Conservation (phyloP, 192 early-diverging fungal genomes). For the Podila horticola region DNA sequence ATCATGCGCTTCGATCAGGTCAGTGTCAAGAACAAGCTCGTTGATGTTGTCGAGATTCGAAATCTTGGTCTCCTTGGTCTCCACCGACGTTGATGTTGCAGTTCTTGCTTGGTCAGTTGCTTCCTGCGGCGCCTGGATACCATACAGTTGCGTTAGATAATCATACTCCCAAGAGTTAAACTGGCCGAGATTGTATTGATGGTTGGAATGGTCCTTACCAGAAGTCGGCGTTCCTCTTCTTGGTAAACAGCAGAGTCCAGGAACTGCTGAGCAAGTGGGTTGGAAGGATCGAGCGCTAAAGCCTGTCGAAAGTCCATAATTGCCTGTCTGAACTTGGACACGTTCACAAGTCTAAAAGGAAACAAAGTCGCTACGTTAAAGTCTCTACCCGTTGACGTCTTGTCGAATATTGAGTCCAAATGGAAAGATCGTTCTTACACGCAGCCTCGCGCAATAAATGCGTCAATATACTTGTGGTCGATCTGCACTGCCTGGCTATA, state of each 20-base stretch:
- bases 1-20: constrained; percentile 4
- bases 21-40: constrained; percentile 45
- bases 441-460: constrained; percentile 47
- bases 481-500: constrained; percentile 47
- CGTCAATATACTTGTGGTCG: constrained; percentile 35
- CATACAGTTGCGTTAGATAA: too few relatives aligned
- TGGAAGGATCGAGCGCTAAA: constrained; percentile 31
- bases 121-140: too few relatives aligned
- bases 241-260: constrained; percentile 38
- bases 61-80: neutral
- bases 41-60: constrained; percentile 47
- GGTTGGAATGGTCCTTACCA: constrained; percentile 5
- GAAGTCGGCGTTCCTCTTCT: constrained; percentile 33
- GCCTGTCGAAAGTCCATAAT: constrained; percentile 52
- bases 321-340: constrained; percentile 27
- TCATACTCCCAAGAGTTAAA: neutral
- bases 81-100: neutral
- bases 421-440: constrained; percentile 22
- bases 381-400: too few relatives aligned
- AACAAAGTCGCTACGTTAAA: neutral
- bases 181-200: neutral
- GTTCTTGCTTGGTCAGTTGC: neutral
- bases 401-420: too few relatives aligned
- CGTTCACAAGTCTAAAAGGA: constrained; percentile 21
- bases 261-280: constrained; percentile 31